phyloP scores from a whole-genome alignment of 208 protist species.

The Trypanosoma congolense region DNA sequence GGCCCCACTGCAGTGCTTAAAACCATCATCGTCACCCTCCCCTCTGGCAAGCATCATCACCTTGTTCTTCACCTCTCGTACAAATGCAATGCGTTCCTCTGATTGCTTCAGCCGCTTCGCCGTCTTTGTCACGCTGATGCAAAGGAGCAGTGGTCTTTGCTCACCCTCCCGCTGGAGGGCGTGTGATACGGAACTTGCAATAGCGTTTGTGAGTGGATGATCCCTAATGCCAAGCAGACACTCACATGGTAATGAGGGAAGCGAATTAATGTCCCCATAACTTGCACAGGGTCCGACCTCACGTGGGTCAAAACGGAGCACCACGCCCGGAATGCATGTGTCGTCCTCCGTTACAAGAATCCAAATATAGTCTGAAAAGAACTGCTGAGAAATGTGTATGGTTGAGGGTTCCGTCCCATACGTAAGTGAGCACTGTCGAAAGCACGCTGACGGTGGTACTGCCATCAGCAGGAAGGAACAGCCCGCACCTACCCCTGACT shows the following conservation, averaged over 20 bases:
- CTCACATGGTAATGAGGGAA: conserved; percentile 38
- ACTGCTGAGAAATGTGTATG: conserved; percentile 59
- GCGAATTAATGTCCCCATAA: conserved; percentile 9
- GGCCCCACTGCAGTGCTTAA: not conserved
- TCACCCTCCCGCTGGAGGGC: conserved; percentile 40
- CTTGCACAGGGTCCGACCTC: conserved; percentile 19
- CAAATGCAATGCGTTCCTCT: conserved; percentile 35
- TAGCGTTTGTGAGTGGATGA: conserved; percentile 70
- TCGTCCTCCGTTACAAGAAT: conserved; percentile 68
- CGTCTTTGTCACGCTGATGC: conserved; percentile 51
- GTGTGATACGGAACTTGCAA: conserved; percentile 50
- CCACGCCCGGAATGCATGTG: conserved; percentile 56
- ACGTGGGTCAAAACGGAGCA: conserved; percentile 43
- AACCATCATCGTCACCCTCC: not conserved
- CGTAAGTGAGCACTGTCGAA: conserved; percentile 19
- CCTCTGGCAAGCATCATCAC: conserved; percentile 31
- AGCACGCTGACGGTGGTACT: conserved; percentile 1
- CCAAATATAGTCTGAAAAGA: conserved; percentile 61
- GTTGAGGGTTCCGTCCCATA: conserved; percentile 1
- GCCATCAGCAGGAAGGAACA: not conserved
- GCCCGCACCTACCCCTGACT: too few relatives aligned
- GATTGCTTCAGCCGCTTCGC: conserved; percentile 32
- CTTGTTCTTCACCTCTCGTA: conserved; percentile 27
- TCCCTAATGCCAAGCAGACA: conserved; percentile 74
- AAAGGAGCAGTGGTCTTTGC: conserved; percentile 50